These are phyloP conservation scores for Ustilago sp. DNA, from an alignment of 1,284 basidiomycete species.

Conservation along the genomic window DNA sequence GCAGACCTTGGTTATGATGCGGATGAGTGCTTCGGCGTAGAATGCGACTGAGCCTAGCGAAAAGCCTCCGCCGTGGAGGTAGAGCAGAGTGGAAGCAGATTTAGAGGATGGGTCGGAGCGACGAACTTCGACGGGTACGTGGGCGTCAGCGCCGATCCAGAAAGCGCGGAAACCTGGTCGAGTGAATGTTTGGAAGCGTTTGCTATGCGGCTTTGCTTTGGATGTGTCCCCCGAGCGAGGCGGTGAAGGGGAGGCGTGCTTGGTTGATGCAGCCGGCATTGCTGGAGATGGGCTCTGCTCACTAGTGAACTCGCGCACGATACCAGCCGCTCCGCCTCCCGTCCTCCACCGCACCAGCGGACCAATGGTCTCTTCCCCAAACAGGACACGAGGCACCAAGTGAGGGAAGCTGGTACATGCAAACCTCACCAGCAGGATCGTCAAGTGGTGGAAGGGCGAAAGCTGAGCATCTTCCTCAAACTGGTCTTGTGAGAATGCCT, in stretches of 20 bases:
- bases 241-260: slow-evolving; percentile 2
- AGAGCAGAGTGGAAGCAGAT: slow-evolving; percentile 59
- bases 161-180: slow-evolving; percentile 59
- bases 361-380: slow-evolving; percentile 66
- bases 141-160: slow-evolving; percentile 60
- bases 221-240: not conserved
- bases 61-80: slow-evolving; percentile 68
- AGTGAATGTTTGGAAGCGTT: slow-evolving; percentile 11
- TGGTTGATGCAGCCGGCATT: not conserved
- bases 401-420: slow-evolving; percentile 65
- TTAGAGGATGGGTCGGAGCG: slow-evolving; percentile 39
- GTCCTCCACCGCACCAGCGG: slow-evolving; percentile 67
- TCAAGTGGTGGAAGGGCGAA: slow-evolving; percentile 64
- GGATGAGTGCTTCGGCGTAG: slow-evolving; percentile 67
- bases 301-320: slow-evolving; percentile 54
- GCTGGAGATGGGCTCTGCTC: slow-evolving; percentile 6
- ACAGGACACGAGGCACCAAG: slow-evolving; percentile 63
- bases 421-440: slow-evolving; percentile 60
- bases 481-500: slow-evolving; percentile 15
- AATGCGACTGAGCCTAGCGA: slow-evolving; percentile 67
- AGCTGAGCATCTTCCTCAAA: slow-evolving; percentile 39
- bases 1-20: slow-evolving; percentile 62
- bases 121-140: slow-evolving; percentile 35
- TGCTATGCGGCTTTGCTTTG: not conserved
- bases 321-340: slow-evolving; percentile 57